Evolutionary conservation across 116 monocot genomes (phyloP).

Genomic region (Iris pallida): DNA sequence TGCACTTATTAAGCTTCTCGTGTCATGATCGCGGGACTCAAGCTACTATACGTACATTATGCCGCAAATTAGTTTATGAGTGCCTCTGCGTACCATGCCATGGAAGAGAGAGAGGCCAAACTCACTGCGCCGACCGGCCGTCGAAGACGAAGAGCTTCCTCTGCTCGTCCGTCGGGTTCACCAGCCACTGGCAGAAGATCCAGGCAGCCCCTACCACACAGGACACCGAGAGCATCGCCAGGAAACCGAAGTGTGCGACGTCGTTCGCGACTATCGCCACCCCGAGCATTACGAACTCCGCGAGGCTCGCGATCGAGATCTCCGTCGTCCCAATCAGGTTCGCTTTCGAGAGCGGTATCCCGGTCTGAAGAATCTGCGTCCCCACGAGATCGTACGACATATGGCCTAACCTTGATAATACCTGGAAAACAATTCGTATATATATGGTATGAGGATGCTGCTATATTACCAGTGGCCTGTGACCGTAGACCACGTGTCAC

Average conservation of each 20-base stretch:
- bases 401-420: slow-evolving; percentile 81
- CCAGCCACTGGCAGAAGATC: slow-evolving; percentile 84
- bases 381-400: slow-evolving; percentile 96
- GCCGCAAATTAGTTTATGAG: no score
- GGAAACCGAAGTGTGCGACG: slow-evolving; percentile 67
- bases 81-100: no score
- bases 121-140: neutral
- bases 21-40: no score
- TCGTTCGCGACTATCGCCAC: slow-evolving; percentile 89
- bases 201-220: slow-evolving; percentile 68
- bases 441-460: no score
- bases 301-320: slow-evolving; percentile 87
- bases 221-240: slow-evolving; percentile 66
- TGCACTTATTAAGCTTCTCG: no score
- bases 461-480: no score
- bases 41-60: no score
- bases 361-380: slow-evolving; percentile 95
- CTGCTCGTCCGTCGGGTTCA: slow-evolving; percentile 72
- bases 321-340: slow-evolving; percentile 90
- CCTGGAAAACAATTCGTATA: slow-evolving; percentile 23
- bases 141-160: slow-evolving; percentile 63
- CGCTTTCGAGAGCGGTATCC: slow-evolving; percentile 71
- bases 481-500: no score
- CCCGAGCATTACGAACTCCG: slow-evolving; percentile 82
- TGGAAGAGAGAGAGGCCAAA: no score